Conservation (phyloP, 2,329 filamentous ascomycete species). For the Hawksworthiomyces lignivorus region DNA sequence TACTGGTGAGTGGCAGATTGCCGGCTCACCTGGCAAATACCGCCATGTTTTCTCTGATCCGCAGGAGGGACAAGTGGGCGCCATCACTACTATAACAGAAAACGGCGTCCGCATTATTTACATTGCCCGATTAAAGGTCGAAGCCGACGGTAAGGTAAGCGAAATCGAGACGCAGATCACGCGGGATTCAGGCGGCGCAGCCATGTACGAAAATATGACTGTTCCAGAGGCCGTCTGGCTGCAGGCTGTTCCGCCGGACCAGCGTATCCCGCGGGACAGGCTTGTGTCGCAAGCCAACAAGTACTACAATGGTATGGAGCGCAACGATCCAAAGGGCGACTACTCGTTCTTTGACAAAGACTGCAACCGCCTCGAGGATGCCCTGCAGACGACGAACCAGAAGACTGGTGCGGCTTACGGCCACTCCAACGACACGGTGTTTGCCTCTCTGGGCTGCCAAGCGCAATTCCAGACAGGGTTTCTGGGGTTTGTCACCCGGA, state of each 20-base stretch:
- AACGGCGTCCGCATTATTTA: constrained; percentile 10
- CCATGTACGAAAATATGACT: constrained; percentile 1
- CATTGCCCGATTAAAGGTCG: constrained; percentile 4
- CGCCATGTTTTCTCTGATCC: constrained; percentile 10
- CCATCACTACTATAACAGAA: constrained; percentile 10
- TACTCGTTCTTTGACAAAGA: constrained; percentile 19
- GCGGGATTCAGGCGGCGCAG: constrained; percentile 5
- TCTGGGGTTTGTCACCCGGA: constrained; percentile 18
- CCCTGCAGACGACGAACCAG: constrained; percentile 14
- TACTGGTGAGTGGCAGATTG: constrained; percentile 3
- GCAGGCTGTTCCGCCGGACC: not conserved
- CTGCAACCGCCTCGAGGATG: constrained; percentile 18
- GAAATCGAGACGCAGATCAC: constrained; percentile 11
- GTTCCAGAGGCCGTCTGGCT: constrained; percentile 7
- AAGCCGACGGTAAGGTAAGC: constrained; percentile 2
- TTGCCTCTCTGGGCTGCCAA: constrained; percentile 17
- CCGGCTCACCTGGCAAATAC: constrained; percentile 6
- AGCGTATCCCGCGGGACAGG: constrained; percentile 2
- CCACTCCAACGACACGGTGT: constrained; percentile 19
- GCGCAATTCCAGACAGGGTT: constrained; percentile 20
- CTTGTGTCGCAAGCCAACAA: constrained; percentile 6
- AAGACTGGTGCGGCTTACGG: constrained; percentile 16
- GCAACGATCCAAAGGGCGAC: constrained; percentile 17
- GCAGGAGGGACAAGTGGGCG: constrained; percentile 6
- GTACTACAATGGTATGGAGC: constrained; percentile 14